Base-by-base conservation (phyloP, 75 land plant genomes). In the Adiantum capillusveneris region DNA sequence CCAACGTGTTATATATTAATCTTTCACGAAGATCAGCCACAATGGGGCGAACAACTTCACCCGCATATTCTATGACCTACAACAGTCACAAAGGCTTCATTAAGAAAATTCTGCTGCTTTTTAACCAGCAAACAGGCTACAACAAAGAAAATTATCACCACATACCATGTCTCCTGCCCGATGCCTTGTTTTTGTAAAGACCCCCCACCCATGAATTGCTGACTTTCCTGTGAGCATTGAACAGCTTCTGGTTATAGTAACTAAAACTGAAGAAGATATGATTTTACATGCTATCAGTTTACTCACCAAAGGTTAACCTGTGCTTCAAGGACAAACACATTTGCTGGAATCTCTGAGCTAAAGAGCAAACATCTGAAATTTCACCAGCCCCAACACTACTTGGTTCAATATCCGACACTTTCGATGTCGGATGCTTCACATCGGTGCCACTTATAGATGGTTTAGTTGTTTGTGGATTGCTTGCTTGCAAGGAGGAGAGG, bases 171-270 rank as follows among this genome's bases (percentile, higher is more conserved):
- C 98, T 39, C 96, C 96, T 7, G 98, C 98, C 59, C 59, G 77
- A 62, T 94, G 96, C 34, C 76, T 67, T 51, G 44, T 59, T 63
- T 94, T 94, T 27, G 96, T 74, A 69, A 94, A 89, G 25, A 94
- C 82, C n/a, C 98, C 98, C 77, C 88, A 85, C 6, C 98, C 98
- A 79, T 94, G 98, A 22, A 94, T 94, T 57, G 79, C 75, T 27
- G 98, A 94, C 65, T 94, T 94, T 11, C 95, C 95, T 89, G 64
- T 58, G 11, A 56, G 34, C 24, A 48, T 48, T 12, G 43, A 41
- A 41, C 9, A n/a, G n/a, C n/a, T n/a, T n/a, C n/a, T n/a, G n/a
- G n/a, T n/a, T 9, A 34, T 5, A 34, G 37, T 34, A 46, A 20
- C 17, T 2, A 46, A 46, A 46, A 46, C 21, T 17, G 21, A 5